phyloP scores from a whole-genome alignment of 345 rosid species.

The Nasturtium officinale region DNA sequence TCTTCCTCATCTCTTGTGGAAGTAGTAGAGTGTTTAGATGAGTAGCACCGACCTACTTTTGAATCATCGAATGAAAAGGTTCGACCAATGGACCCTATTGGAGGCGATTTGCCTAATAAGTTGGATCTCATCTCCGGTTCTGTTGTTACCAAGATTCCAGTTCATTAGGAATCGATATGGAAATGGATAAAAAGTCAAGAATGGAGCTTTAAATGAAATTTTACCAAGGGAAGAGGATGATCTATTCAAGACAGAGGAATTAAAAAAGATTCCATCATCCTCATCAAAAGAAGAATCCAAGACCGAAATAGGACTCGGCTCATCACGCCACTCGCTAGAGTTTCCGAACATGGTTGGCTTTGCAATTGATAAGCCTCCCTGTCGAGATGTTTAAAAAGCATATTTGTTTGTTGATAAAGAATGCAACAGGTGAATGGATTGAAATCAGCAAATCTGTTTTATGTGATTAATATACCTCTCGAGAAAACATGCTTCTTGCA shows the following conservation, averaged over 20 bases:
- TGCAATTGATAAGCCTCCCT: conserved; percentile 46
- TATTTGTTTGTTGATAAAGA: neutral
- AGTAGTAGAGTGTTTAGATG: conserved; percentile 47
- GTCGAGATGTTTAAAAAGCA: conserved; percentile 5
- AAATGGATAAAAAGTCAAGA: neutral
- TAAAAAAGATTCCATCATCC: conserved; percentile 51
- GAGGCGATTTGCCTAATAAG: conserved; percentile 53
- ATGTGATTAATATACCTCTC: conserved; percentile 27
- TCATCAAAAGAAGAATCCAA: conserved; percentile 60
- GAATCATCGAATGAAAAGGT: conserved; percentile 35
- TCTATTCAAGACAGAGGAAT: conserved; percentile 43
- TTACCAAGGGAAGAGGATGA: conserved; percentile 45
- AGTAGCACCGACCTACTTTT: conserved; percentile 37
- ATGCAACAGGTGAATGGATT: neutral
- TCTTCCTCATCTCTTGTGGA: conserved; percentile 56
- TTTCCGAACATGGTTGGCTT: conserved; percentile 37
- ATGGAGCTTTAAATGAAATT: conserved; percentile 33
- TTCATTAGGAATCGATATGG: neutral
- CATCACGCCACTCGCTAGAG: conserved; percentile 55
- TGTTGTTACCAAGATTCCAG: conserved; percentile 28
- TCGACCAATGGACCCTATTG: conserved; percentile 40
- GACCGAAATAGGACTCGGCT: conserved; percentile 69
- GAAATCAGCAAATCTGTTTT: conserved; percentile 14
- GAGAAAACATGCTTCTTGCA: conserved; percentile 28
- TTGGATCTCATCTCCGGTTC: conserved; percentile 49